A percentile compares a stretch with the other conserved stretches of the same genome.
Evolutionary conservation across 805 yeast species (phyloP).

Genomic region (Candida ascalaphidarum): DNA sequence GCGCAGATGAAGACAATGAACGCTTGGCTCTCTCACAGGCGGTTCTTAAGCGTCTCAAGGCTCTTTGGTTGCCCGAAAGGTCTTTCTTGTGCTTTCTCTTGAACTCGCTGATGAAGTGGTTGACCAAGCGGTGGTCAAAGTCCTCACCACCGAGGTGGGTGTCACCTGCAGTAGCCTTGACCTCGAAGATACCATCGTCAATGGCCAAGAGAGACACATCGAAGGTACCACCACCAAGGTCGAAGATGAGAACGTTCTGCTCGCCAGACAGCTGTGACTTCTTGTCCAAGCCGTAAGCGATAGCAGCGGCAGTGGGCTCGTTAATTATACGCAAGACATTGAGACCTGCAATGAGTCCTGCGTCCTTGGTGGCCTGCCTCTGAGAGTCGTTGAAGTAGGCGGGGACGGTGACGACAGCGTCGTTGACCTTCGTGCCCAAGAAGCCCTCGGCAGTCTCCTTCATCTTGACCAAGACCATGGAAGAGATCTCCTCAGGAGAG

Average conservation of each 20-base stretch:
- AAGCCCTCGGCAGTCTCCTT: slow-evolving; percentile 89
- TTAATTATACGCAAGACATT: slow-evolving; percentile 35
- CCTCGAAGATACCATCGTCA: slow-evolving; percentile 90
- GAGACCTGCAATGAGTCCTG: slow-evolving; percentile 39
- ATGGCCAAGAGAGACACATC: slow-evolving; percentile 84
- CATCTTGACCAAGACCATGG: slow-evolving; percentile 90
- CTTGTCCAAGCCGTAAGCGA: slow-evolving; percentile 42
- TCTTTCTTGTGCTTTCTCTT: slow-evolving; percentile 71
- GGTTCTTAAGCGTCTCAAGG: slow-evolving; percentile 47
- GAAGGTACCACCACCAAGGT: slow-evolving; percentile 96
- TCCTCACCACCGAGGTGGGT: slow-evolving; percentile 98
- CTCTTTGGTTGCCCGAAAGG: slow-evolving; percentile 71
- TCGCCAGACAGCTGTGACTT: slow-evolving; percentile 36
- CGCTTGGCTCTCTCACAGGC: slow-evolving; percentile 17
- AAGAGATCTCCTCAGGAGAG: slow-evolving; percentile 92
- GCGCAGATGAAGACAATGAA: slow-evolving; percentile 12
- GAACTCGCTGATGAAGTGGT: slow-evolving; percentile 85
- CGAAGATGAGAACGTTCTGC: slow-evolving; percentile 86
- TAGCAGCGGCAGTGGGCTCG: slow-evolving; percentile 40
- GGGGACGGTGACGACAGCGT: slow-evolving; percentile 36
- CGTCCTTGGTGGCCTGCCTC: slow-evolving; percentile 38
- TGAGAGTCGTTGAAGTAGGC: slow-evolving; percentile 37
- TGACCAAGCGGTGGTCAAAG: slow-evolving; percentile 82
- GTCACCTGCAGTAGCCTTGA: slow-evolving; percentile 83
- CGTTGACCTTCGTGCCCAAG: slow-evolving; percentile 70